Evolutionary conservation across 2,329 filamentous ascomycete genomes (phyloP).

Genomic region (Hypoxylon sp.): DNA sequence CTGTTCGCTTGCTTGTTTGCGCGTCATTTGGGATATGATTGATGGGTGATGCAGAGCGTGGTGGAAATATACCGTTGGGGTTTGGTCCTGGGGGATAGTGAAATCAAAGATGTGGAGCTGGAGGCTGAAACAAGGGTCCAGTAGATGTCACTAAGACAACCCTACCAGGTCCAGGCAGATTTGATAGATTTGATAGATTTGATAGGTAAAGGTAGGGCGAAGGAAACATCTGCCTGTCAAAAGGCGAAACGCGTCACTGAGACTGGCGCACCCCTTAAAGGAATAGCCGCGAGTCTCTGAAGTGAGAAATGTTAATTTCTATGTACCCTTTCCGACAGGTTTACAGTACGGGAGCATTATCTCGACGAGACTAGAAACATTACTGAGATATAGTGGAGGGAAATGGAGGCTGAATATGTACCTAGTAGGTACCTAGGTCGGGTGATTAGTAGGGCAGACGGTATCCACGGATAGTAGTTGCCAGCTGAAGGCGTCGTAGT

Average conservation of each 20-base stretch:
- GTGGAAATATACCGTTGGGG: background rate
- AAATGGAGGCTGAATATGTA: too few relatives aligned
- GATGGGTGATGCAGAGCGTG: background rate
- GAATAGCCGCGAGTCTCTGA: too few relatives aligned
- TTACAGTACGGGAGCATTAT: too few relatives aligned
- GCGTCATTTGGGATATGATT: conserved; percentile 25
- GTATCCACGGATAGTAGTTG: too few relatives aligned
- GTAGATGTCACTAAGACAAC: background rate
- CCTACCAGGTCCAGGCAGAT: background rate
- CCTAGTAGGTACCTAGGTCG: too few relatives aligned
- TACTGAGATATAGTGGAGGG: too few relatives aligned
- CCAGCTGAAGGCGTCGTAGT: too few relatives aligned
- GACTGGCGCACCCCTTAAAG: too few relatives aligned
- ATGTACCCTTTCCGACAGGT: too few relatives aligned
- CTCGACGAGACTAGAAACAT: too few relatives aligned
- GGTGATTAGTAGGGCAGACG: too few relatives aligned
- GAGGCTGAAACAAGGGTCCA: background rate
- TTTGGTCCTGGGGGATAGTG: background rate
- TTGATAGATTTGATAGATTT: background rate
- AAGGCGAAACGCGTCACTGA: background rate
- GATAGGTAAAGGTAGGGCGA: background rate
- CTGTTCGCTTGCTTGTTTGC: conserved; percentile 18
- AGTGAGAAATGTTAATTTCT: too few relatives aligned
- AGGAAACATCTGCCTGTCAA: background rate
- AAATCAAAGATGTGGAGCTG: conserved; percentile 9